These are phyloP conservation scores for Oryza australiensis DNA, from an alignment of 176 grass and related monocot genomes.

Conservation along the genomic window DNA sequence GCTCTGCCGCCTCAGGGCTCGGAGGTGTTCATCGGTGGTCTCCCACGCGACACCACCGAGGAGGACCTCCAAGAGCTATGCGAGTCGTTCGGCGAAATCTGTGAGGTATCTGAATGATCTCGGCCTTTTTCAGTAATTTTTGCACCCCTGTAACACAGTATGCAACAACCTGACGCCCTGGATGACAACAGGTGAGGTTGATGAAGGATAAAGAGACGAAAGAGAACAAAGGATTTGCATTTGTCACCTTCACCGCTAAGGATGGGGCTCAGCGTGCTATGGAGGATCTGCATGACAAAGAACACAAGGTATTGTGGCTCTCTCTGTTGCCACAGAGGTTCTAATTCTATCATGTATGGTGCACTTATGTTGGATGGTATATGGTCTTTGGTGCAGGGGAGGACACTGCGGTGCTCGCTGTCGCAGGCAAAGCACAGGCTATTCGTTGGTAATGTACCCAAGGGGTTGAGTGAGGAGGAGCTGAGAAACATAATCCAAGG, in stretches of 20 bases:
- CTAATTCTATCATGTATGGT: background rate
- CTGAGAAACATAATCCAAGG: slow-evolving; percentile 78
- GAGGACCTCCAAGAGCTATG: slow-evolving; percentile 78
- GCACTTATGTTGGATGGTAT: slow-evolving; percentile 3
- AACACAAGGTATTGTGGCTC: slow-evolving; percentile 64
- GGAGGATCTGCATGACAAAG: slow-evolving; percentile 83
- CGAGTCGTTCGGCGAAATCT: slow-evolving; percentile 72
- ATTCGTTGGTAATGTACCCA: slow-evolving; percentile 96
- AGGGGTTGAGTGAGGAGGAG: slow-evolving; percentile 89
- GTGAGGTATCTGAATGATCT: slow-evolving; percentile 51
- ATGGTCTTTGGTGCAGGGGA: slow-evolving; percentile 64
- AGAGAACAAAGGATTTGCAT: slow-evolving; percentile 94
- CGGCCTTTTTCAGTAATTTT: background rate
- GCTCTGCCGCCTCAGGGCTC: slow-evolving; percentile 78
- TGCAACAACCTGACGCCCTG: background rate
- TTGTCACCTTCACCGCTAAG: slow-evolving; percentile 66
- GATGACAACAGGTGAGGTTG: slow-evolving; percentile 70
- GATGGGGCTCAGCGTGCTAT: slow-evolving; percentile 67
- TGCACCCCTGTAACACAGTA: background rate
- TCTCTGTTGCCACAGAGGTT: background rate
- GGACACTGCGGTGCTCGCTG: slow-evolving; percentile 85
- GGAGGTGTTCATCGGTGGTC: slow-evolving; percentile 88
- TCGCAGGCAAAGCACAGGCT: slow-evolving; percentile 92
- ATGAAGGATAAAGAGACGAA: slow-evolving; percentile 90
- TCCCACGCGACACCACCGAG: slow-evolving; percentile 67